A percentile compares a stretch with the other conserved stretches of the same genome.
Evolutionary conservation across 495 filamentous ascomycete species (phyloP).

Genomic region (Penicillium psychrofluorescens): DNA sequence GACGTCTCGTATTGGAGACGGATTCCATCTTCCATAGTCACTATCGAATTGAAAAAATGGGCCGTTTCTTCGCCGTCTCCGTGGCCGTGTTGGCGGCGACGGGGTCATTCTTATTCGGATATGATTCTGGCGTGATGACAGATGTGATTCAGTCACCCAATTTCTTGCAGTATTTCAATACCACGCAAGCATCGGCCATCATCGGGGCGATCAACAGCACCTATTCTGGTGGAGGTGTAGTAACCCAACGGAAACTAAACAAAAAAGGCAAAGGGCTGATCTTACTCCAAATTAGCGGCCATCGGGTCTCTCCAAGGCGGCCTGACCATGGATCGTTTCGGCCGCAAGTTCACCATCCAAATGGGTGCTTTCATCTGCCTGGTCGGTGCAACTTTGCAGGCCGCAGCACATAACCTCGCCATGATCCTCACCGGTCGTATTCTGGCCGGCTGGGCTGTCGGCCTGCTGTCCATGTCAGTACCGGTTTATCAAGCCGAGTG

Average conservation of each 20-base stretch:
- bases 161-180: constrained; percentile 43
- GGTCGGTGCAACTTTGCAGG: constrained; percentile 49
- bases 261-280: neutral
- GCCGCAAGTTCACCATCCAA: constrained; percentile 49
- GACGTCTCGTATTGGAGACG: too few species aligned
- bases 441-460: constrained; percentile 54
- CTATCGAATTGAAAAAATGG: constrained; percentile 20
- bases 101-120: constrained; percentile 48
- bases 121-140: constrained; percentile 49
- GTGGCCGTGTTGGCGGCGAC: constrained; percentile 39
- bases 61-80: constrained; percentile 33
- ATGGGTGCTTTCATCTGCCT: constrained; percentile 48
- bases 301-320: constrained; percentile 28
- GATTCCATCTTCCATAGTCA: constrained; percentile 12
- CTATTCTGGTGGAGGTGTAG: constrained; percentile 44
- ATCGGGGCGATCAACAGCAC: constrained; percentile 51
- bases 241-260: too few species aligned
- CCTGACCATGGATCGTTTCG: constrained; percentile 35
- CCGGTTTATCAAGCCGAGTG: constrained; percentile 53
- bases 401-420: constrained; percentile 41
- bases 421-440: constrained; percentile 59
- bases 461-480: constrained; percentile 50
- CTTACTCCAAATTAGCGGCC: constrained; percentile 9
- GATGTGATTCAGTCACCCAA: constrained; percentile 45
- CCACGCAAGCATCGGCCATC: constrained; percentile 38